Conservation (phyloP, 371 early-diverging fungal genomes). For the Mucor piriformis region DNA sequence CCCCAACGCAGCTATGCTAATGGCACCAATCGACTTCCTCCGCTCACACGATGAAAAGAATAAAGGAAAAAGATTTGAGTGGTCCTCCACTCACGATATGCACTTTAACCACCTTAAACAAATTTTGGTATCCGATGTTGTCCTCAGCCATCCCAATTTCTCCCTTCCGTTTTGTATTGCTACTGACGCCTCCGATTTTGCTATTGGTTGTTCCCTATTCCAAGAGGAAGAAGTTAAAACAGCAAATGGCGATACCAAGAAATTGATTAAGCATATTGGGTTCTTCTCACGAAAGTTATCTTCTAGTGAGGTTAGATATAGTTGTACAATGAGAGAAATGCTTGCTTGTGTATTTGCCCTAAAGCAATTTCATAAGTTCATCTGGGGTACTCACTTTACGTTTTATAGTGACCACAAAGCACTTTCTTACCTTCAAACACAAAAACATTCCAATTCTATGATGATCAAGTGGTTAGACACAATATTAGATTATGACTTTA, state of each 20-base stretch:
- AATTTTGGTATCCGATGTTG: not conserved
- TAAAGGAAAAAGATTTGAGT: slow-evolving; percentile 1
- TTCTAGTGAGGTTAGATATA: no score
- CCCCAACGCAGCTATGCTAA: slow-evolving; percentile 10
- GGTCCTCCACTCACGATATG: slow-evolving; percentile 8
- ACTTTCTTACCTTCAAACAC: no score
- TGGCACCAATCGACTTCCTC: slow-evolving; percentile 25
- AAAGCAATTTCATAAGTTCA: no score
- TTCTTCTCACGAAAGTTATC: no score
- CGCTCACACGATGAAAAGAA: slow-evolving; percentile 5
- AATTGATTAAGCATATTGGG: no score
- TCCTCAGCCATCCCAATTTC: slow-evolving; percentile 29
- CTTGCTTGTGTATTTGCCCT: no score
- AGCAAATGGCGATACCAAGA: not conserved
- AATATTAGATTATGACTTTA: no score
- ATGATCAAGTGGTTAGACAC: no score
- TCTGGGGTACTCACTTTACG: no score
- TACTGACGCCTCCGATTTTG: slow-evolving; percentile 43
- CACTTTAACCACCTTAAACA: slow-evolving; percentile 8
- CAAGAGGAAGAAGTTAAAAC: slow-evolving; percentile 14
- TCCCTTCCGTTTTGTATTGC: not conserved
- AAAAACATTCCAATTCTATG: no score
- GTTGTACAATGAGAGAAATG: no score
- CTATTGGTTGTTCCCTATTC: slow-evolving; percentile 40
- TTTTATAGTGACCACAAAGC: no score